These are phyloP conservation scores for Lizonia empirigonia DNA, from an alignment of 2,329 filamentous ascomycete species.

Conservation along the genomic window DNA sequence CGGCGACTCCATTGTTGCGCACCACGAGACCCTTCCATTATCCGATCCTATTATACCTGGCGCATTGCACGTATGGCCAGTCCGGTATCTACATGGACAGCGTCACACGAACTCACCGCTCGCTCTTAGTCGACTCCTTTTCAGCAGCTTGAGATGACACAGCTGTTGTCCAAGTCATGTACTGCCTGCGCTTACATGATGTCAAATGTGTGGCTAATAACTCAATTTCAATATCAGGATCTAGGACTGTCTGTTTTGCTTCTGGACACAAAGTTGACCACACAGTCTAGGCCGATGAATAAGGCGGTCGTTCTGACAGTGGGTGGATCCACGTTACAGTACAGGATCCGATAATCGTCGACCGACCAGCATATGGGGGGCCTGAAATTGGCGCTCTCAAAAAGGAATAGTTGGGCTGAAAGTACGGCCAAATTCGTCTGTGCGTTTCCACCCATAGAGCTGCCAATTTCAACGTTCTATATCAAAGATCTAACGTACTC, in stretches of 20 bases:
- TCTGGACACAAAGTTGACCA: background rate
- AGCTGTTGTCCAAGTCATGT: background rate
- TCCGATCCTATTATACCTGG: constrained; percentile 12
- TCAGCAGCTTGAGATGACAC: background rate
- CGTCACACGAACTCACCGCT: constrained; percentile 35
- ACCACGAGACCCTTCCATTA: constrained; percentile 25
- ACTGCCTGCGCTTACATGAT: background rate
- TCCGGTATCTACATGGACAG: constrained; percentile 24
- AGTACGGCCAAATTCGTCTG: no score
- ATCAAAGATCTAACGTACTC: no score
- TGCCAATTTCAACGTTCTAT: no score
- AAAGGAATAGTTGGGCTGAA: no score
- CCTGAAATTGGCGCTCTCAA: no score
- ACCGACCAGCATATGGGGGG: no score
- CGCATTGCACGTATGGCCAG: constrained; percentile 14
- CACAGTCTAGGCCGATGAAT: background rate
- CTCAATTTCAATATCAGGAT: background rate
- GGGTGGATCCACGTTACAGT: constrained; percentile 13
- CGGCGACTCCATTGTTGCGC: constrained; percentile 17
- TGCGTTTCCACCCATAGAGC: no score
- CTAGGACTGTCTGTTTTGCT: background rate
- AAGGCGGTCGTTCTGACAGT: background rate
- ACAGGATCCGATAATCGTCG: no score
- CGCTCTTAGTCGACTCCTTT: background rate
- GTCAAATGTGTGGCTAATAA: background rate